Conservation (phyloP, 208 protist species). For the Trichomonas tenax region DNA sequence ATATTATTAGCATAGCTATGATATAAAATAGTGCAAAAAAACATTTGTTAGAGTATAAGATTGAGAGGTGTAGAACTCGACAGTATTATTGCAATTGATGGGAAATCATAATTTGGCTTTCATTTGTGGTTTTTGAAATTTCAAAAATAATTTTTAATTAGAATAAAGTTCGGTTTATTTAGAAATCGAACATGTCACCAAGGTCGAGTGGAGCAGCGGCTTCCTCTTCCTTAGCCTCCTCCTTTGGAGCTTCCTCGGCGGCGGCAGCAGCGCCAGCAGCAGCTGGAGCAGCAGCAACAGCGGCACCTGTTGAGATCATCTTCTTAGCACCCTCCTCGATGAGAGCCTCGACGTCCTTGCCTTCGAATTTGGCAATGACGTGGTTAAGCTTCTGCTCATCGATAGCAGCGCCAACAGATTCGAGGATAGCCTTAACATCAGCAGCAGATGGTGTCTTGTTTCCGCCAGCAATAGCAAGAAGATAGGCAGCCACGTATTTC, state of each 20-base stretch:
- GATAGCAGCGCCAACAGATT: conserved; percentile 45
- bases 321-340: conserved; percentile 52
- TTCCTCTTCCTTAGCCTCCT: not conserved
- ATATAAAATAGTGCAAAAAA: too few relatives aligned
- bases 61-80: too few relatives aligned
- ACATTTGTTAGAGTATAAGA: too few relatives aligned
- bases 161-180: not conserved
- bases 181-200: not conserved
- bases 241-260: not conserved
- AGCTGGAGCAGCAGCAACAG: conserved; percentile 29
- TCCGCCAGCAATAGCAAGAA: conserved; percentile 53
- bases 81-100: too few relatives aligned
- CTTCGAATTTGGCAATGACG: conserved; percentile 37
- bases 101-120: too few relatives aligned
- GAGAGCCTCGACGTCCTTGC: conserved; percentile 40
- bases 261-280: conserved; percentile 33
- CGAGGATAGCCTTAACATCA: conserved; percentile 52
- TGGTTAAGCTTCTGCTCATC: conserved; percentile 39
- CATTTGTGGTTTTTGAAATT: not conserved
- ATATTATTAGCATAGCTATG: too few relatives aligned
- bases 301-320: conserved; percentile 21
- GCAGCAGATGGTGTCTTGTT: conserved; percentile 41
- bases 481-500: conserved; percentile 48
- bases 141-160: not conserved
- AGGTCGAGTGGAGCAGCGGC: not conserved